These are phyloP conservation scores for Extremus antarcticus DNA, from an alignment of 495 filamentous ascomycete genomes.

Conservation along the genomic window DNA sequence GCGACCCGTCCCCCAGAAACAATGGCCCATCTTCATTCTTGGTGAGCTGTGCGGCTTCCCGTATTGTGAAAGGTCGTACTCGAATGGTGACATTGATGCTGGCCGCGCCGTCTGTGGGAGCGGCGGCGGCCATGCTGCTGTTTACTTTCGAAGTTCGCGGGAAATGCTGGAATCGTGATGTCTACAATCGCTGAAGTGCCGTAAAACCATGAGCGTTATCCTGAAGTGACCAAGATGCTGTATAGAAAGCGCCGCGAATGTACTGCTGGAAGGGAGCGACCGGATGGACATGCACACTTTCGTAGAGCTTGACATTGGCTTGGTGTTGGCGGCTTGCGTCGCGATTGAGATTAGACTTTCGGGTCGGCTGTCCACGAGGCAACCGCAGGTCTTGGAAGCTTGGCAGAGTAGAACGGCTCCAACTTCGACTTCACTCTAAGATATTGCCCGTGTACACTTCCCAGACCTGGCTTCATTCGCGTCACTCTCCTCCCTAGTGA, in stretches of 20 bases:
- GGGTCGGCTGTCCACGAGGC: background rate
- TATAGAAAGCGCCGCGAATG: background rate
- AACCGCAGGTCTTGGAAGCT: too few species aligned
- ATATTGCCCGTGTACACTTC: too few species aligned
- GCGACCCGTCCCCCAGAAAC: slow-evolving; percentile 89
- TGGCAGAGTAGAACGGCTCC: too few species aligned
- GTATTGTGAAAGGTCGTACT: slow-evolving; percentile 86
- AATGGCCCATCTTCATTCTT: slow-evolving; percentile 76
- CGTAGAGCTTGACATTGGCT: background rate
- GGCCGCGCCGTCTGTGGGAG: slow-evolving; percentile 43
- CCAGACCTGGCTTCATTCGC: too few species aligned
- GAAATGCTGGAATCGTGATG: background rate
- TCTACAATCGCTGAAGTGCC: background rate
- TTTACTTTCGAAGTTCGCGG: background rate
- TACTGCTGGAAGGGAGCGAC: background rate
- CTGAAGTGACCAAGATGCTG: background rate
- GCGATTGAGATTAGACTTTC: background rate
- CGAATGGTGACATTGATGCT: slow-evolving; percentile 73
- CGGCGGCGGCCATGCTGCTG: slow-evolving; percentile 26
- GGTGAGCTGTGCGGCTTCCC: slow-evolving; percentile 57
- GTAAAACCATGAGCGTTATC: background rate
- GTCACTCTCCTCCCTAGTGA: too few species aligned
- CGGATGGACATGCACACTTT: background rate
- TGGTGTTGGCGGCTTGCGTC: background rate
- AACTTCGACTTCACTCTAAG: too few species aligned